These are phyloP conservation scores for Talaromyces sp. DNA, from an alignment of 2,329 filamentous ascomycete genomes.

Conservation along the genomic window DNA sequence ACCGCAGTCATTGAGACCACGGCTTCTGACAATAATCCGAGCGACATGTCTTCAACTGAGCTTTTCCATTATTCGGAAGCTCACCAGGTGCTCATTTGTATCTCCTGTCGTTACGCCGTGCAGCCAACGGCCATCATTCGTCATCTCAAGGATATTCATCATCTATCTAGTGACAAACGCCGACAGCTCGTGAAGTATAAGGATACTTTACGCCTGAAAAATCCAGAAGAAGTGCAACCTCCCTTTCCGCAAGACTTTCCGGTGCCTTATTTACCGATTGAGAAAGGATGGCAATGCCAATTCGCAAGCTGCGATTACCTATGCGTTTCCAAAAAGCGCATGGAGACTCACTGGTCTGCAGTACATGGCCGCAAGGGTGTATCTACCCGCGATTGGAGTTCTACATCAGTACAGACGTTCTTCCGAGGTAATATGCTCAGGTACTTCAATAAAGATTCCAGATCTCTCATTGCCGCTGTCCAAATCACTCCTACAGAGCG, in stretches of 20 bases:
- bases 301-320: constrained; percentile 26
- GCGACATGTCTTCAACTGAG: not conserved
- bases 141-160: constrained; percentile 32
- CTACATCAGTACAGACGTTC: constrained; percentile 28
- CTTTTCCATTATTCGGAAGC: constrained; percentile 21
- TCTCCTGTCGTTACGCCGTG: constrained; percentile 27
- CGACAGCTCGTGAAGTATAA: constrained; percentile 19
- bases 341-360: constrained; percentile 32
- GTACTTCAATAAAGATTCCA: constrained; percentile 25
- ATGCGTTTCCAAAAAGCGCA: constrained; percentile 32
- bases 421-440: constrained; percentile 29
- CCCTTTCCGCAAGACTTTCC: constrained; percentile 26
- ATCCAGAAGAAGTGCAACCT: constrained; percentile 22
- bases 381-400: constrained; percentile 22
- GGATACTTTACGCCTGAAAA: constrained; percentile 6
- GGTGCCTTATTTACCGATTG: constrained; percentile 26
- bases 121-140: constrained; percentile 26
- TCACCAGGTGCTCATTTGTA: constrained; percentile 25
- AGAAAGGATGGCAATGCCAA: constrained; percentile 26
- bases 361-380: constrained; percentile 22
- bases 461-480: not conserved
- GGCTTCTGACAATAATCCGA: not conserved
- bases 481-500: not conserved
- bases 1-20: not conserved
- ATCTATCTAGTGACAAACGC: constrained; percentile 20